Evolutionary conservation across 352 stramenopile species (phyloP).

Genomic region (Phytophthora kernoviae): DNA sequence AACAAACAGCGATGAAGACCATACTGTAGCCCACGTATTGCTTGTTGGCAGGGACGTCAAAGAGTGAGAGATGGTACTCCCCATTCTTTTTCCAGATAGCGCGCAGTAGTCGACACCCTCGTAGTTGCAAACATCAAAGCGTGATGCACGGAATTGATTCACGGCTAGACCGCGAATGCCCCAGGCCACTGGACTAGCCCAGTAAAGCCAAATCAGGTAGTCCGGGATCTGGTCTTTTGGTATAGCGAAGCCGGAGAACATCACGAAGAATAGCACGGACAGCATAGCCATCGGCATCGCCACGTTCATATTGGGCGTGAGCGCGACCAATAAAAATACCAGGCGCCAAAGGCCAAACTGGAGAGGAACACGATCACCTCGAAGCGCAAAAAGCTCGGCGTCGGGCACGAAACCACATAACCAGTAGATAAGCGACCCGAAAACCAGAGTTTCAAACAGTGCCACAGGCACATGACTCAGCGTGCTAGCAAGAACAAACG

Average conservation of each 20-base stretch:
- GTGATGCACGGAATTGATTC: slow-evolving; percentile 43
- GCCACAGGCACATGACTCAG: slow-evolving; percentile 44
- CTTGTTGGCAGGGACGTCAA: slow-evolving; percentile 39
- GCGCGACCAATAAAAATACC: slow-evolving; percentile 50
- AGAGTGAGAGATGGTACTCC: slow-evolving; percentile 44
- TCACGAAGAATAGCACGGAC: slow-evolving; percentile 46
- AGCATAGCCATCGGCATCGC: slow-evolving; percentile 51
- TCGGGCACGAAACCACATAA: slow-evolving; percentile 62
- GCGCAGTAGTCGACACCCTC: slow-evolving; percentile 36
- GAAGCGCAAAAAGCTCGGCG: slow-evolving; percentile 44
- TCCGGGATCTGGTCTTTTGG: slow-evolving; percentile 52
- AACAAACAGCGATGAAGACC: slow-evolving; percentile 37
- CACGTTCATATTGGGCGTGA: slow-evolving; percentile 46
- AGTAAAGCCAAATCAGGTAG: slow-evolving; percentile 52
- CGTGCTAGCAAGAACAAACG: slow-evolving; percentile 64
- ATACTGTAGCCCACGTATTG: slow-evolving; percentile 41
- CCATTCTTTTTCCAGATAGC: slow-evolving; percentile 33
- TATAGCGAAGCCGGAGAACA: slow-evolving; percentile 61
- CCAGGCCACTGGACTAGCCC: slow-evolving; percentile 48
- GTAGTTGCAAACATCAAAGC: slow-evolving; percentile 44
- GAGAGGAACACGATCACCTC: slow-evolving; percentile 46
- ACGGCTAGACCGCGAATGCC: slow-evolving; percentile 32
- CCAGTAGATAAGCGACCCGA: slow-evolving; percentile 84
- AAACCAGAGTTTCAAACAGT: slow-evolving; percentile 68
- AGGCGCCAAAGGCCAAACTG: slow-evolving; percentile 48